Evolutionary conservation across 192 early-diverging fungal genomes (phyloP), one percentile per base, ranked within the genome.

Genomic region (Phycomyces nitens): DNA sequence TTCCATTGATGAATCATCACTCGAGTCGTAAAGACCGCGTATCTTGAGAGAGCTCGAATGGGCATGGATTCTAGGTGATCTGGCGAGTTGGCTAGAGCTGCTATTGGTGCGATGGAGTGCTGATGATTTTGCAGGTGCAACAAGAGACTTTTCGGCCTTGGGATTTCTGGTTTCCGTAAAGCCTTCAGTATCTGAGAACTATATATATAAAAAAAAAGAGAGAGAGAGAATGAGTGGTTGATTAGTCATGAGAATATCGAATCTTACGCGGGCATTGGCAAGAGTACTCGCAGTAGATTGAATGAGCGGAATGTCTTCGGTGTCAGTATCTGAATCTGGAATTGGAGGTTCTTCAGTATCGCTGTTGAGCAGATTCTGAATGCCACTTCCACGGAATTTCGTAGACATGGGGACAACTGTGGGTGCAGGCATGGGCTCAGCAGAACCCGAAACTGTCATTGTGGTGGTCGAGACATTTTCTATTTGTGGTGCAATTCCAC

Each of bases 321-420:
- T 71, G 26, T 66, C 70, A 3, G 58, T 69, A 26, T 69, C 67
- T 11, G 67, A 62, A 47, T 69, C 67, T n/a, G 67, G 60, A 41
- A 60, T 62, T 3, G 24, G 39, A 27, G 21, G n/a, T 16, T 64
- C 53, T 12, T 27, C 63, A 15, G 47, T 22, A 12, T 56, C 51
- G 26, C 59, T 56, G 26, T 71, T 71, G 12, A 71, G 23, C 16
- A 71, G 15, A 23, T 27, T 65, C 23, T 65, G 62, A 24, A 71
- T 65, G 18, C 69, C 69, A 44, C 65, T 65, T 9, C 44, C 63
- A 40, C 40, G 55, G 5, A 21, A 15, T 59, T 34, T 34, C 7
- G 29, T 34, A 22, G 34, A 9, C 34, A 39, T 12, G 10, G 9
- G 39, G 12, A 22, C 16, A 3, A 21, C 40, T 29, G n/a, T 14